A percentile compares a stretch with the other conserved stretches of the same genome.
phyloP scores from a whole-genome alignment of 1,284 basidiomycete species.

The Afroboletus lepidellus region DNA sequence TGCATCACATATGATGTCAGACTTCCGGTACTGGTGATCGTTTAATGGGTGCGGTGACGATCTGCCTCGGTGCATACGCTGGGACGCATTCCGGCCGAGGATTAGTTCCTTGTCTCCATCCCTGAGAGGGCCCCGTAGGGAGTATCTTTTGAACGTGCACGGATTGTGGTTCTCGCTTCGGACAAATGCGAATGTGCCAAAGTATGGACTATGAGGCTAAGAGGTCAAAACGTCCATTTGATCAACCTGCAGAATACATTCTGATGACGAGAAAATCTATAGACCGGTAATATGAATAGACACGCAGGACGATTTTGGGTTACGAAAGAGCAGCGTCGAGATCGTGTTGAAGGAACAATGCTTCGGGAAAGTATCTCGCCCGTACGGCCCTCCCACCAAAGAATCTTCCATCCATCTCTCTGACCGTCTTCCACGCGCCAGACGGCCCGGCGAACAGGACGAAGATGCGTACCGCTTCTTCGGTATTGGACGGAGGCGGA shows the following conservation, averaged over 20 bases:
- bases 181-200: too few relatives aligned
- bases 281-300: neutral
- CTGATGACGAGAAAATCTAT: neutral
- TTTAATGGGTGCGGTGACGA: too few relatives aligned
- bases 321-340: slow-evolving; percentile 40
- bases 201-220: too few relatives aligned
- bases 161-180: too few relatives aligned
- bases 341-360: slow-evolving; percentile 49
- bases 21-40: too few relatives aligned
- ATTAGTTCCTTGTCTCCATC: too few relatives aligned
- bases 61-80: too few relatives aligned
- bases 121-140: too few relatives aligned
- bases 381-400: slow-evolving; percentile 85
- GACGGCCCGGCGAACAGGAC: slow-evolving; percentile 85
- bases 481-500: slow-evolving; percentile 56
- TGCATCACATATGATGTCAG: too few relatives aligned
- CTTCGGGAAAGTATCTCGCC: slow-evolving; percentile 81
- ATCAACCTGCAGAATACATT: neutral
- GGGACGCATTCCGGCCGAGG: too few relatives aligned
- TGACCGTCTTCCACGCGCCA: slow-evolving; percentile 92
- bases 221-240: too few relatives aligned
- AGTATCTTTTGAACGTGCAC: too few relatives aligned
- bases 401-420: slow-evolving; percentile 86
- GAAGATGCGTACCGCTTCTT: slow-evolving; percentile 80
- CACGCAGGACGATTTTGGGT: slow-evolving; percentile 5